Evolutionary conservation across 2,329 filamentous ascomycete species (phyloP).

Genomic region (Alternaria gaisen): DNA sequence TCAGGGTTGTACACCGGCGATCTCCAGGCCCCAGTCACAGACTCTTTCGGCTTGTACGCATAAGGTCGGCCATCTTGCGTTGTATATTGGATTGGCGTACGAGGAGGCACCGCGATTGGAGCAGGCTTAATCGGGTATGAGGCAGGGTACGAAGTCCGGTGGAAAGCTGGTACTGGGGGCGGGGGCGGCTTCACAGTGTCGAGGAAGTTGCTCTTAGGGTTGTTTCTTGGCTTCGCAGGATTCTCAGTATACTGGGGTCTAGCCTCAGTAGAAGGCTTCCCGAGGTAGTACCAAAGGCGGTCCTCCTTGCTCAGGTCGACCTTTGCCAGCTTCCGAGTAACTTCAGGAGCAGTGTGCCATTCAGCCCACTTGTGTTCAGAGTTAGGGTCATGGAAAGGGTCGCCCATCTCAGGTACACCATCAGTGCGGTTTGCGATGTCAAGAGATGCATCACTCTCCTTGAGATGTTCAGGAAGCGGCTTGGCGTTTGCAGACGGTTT

Average conservation of each 20-base stretch:
- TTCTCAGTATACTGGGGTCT: constrained; percentile 92
- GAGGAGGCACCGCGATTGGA: constrained; percentile 43
- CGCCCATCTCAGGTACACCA: constrained; percentile 58
- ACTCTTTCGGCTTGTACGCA: constrained; percentile 46
- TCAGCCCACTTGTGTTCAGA: constrained; percentile 65
- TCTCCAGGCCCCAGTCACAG: constrained; percentile 34
- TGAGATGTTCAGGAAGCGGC: constrained; percentile 69
- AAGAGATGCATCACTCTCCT: constrained; percentile 57
- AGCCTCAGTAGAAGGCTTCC: constrained; percentile 85
- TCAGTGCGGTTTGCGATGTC: constrained; percentile 59
- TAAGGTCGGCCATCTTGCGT: constrained; percentile 37
- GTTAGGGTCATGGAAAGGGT: constrained; percentile 58
- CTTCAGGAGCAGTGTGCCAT: constrained; percentile 67
- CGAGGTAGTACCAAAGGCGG: constrained; percentile 89
- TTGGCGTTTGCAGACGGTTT: constrained; percentile 78
- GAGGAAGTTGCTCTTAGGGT: constrained; percentile 75
- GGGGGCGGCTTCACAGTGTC: constrained; percentile 66
- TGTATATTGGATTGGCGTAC: constrained; percentile 43
- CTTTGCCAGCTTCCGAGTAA: constrained; percentile 66
- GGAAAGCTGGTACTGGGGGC: constrained; percentile 40
- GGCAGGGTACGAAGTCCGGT: constrained; percentile 43
- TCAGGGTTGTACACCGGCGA: constrained; percentile 46
- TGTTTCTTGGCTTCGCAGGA: constrained; percentile 67
- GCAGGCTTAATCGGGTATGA: constrained; percentile 59
- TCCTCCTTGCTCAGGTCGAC: constrained; percentile 76